Conservation (phyloP, 805 yeast genomes). For the Kuraishia hungarica region DNA sequence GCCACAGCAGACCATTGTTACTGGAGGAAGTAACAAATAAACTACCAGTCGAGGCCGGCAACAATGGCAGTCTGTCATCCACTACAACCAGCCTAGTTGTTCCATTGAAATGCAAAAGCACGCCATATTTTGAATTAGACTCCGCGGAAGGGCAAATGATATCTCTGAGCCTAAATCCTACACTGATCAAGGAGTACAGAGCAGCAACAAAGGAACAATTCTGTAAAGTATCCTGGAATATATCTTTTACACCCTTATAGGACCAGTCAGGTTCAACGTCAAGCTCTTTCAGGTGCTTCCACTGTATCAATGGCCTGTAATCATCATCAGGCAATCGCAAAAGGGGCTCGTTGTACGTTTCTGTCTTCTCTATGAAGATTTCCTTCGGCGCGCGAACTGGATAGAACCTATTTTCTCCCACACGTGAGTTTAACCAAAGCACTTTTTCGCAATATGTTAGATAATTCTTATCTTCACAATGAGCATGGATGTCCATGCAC, state of each 20-base stretch:
- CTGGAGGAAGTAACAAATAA: conserved; percentile 28
- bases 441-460: conserved; percentile 11
- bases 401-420: conserved; percentile 1
- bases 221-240: conserved; percentile 43
- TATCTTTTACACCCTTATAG: conserved; percentile 12
- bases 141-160: conserved; percentile 8
- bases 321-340: background rate
- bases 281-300: background rate
- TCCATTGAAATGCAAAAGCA: conserved; percentile 46
- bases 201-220: conserved; percentile 77
- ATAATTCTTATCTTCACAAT: background rate
- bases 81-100: conserved; percentile 34
- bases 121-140: conserved; percentile 23
- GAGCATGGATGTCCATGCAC: conserved; percentile 8
- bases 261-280: conserved; percentile 4
- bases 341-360: background rate
- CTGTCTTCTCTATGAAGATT: conserved; percentile 3
- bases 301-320: background rate
- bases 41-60: conserved; percentile 9
- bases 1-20: conserved; percentile 39
- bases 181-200: conserved; percentile 38
- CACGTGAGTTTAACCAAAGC: conserved; percentile 15
- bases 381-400: conserved; percentile 1
- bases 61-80: conserved; percentile 36
- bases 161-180: conserved; percentile 17